phyloP scores from a whole-genome alignment of 257 asterid genomes.

The Ballota nigra region DNA sequence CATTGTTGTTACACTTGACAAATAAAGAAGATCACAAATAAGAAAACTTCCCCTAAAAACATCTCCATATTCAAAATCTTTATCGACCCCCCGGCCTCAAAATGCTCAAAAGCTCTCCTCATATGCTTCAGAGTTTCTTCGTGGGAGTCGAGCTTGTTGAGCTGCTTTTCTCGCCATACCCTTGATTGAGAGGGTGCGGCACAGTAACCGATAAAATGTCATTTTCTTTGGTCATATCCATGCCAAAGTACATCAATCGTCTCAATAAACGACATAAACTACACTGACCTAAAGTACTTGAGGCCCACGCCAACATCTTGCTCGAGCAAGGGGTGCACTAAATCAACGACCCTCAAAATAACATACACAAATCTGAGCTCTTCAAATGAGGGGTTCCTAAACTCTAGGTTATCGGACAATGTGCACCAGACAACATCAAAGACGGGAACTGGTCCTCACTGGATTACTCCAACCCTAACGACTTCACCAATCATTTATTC shows the following conservation, averaged over 20 bases:
- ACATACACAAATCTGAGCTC: conserved; percentile 53
- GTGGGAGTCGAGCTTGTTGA: conserved; percentile 23
- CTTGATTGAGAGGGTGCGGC: conserved; percentile 45
- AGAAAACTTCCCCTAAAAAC: neutral
- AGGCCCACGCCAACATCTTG: conserved; percentile 35
- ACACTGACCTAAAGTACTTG: conserved; percentile 33
- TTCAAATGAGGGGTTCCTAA: conserved; percentile 48
- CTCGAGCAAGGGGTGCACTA: conserved; percentile 53
- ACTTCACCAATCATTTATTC: conserved; percentile 34
- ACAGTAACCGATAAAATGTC: conserved; percentile 56
- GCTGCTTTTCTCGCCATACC: conserved; percentile 19
- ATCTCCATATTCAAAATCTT: neutral
- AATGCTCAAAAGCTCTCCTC: conserved; percentile 23
- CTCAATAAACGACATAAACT: conserved; percentile 47
- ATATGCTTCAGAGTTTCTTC: neutral
- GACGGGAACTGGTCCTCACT: conserved; percentile 55
- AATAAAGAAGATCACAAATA: neutral
- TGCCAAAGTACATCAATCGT: conserved; percentile 61
- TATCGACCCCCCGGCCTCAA: too few species aligned
- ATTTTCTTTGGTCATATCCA: conserved; percentile 35
- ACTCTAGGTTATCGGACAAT: conserved; percentile 37
- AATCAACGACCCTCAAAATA: conserved; percentile 32
- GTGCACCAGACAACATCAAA: conserved; percentile 46
- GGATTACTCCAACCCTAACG: conserved; percentile 42
- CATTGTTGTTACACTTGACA: too few species aligned